Conservation (phyloP, 1,284 basidiomycete species). For the Ganoderma sinense region DNA sequence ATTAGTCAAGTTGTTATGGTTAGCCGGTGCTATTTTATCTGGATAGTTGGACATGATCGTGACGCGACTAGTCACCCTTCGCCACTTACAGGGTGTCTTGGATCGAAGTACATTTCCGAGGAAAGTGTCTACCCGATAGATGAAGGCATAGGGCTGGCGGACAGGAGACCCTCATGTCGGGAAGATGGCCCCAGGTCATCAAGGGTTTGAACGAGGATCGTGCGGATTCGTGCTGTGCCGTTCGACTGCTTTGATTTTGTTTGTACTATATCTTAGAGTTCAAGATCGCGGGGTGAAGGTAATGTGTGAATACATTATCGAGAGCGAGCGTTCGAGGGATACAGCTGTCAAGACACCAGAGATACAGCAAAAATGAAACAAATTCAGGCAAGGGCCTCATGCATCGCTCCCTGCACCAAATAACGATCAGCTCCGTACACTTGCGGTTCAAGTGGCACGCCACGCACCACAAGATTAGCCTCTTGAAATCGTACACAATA, state of each 20-base stretch:
- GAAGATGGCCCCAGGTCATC: neutral
- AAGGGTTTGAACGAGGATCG: neutral
- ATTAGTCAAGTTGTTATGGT: no score
- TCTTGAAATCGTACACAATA: neutral
- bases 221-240: no score
- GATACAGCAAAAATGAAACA: neutral
- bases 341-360: neutral
- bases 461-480: neutral
- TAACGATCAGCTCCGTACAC: neutral
- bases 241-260: neutral
- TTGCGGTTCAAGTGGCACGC: neutral
- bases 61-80: neutral
- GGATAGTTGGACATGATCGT: neutral
- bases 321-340: neutral
- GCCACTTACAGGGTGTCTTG: neutral
- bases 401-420: neutral
- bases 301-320: neutral
- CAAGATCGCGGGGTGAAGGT: neutral
- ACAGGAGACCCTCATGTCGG: neutral
- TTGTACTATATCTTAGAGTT: neutral
- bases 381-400: neutral
- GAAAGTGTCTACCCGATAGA: neutral
- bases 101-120: neutral
- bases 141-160: neutral
- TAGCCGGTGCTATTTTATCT: no score